Conservation (phyloP, 257 asterid species). For the Przewalskia tangutica region DNA sequence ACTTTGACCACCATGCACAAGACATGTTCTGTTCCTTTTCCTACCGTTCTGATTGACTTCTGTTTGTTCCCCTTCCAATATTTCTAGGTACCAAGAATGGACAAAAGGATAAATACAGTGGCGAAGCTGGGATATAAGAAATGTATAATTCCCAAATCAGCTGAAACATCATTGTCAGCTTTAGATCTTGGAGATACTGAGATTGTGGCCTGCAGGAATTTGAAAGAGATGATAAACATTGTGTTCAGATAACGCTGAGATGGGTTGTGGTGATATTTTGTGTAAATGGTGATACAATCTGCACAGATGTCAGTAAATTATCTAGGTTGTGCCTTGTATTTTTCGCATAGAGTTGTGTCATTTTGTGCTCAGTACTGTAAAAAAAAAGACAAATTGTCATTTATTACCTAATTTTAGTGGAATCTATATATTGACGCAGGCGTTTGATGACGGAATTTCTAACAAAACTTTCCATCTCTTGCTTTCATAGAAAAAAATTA, state of each 20-base stretch:
- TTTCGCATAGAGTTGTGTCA: background rate
- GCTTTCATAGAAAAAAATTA: too few relatives aligned
- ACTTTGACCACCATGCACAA: background rate
- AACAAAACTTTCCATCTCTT: too few relatives aligned
- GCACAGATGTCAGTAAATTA: background rate
- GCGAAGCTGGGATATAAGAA: constrained; percentile 76
- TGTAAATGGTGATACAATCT: background rate
- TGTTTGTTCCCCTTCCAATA: background rate
- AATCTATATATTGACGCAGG: background rate
- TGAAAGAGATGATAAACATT: constrained; percentile 78
- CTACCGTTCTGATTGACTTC: background rate
- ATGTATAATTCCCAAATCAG: constrained; percentile 63
- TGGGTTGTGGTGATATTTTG: background rate
- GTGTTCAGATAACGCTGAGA: constrained; percentile 38
- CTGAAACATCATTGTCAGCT: constrained; percentile 34
- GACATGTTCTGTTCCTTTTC: background rate
- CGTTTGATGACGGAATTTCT: background rate
- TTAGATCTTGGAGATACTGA: constrained; percentile 35
- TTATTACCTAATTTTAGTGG: background rate
- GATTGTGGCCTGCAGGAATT: constrained; percentile 58
- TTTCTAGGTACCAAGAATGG: constrained; percentile 73
- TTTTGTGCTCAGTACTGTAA: background rate
- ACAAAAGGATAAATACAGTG: constrained; percentile 61
- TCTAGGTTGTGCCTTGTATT: background rate
- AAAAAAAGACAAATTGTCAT: constrained; percentile 7